Evolutionary conservation across 768 basidiomycete genomes (phyloP).

Genomic region (Trametes maxima): DNA sequence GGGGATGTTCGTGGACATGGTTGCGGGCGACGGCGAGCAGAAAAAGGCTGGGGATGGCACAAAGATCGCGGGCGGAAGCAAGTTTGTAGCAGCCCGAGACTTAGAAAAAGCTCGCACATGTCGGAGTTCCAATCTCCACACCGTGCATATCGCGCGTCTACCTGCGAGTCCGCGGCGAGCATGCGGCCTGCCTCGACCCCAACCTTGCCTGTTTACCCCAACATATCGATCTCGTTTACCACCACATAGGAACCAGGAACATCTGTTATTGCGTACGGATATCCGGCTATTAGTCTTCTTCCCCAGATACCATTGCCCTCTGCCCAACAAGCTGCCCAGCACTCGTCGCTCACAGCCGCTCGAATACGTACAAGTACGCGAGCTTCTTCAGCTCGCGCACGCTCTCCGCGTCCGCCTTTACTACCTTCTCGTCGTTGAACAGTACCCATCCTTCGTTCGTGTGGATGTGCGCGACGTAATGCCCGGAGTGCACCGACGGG

Average conservation of each 20-base stretch:
- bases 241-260: neutral
- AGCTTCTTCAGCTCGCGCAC: constrained; percentile 78
- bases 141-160: constrained; percentile 13
- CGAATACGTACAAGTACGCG: constrained; percentile 95
- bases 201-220: neutral
- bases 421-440: constrained; percentile 97
- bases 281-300: neutral
- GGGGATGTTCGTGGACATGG: constrained; percentile 72
- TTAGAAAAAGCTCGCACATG: constrained; percentile 10
- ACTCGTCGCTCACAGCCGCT: constrained; percentile 42
- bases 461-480: constrained; percentile 85
- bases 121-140: constrained; percentile 22
- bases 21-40: constrained; percentile 19
- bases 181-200: constrained; percentile 12
- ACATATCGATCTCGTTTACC: neutral
- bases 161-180: constrained; percentile 2
- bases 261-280: neutral
- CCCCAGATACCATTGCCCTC: neutral
- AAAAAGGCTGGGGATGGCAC: constrained; percentile 20
- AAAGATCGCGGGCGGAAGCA: constrained; percentile 11
- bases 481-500: constrained; percentile 91
- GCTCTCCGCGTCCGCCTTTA: constrained; percentile 82
- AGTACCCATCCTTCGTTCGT: constrained; percentile 74
- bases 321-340: neutral
- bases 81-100: constrained; percentile 1